Base-by-base conservation (phyloP, 768 basidiomycete species). In the Daedaleopsis nitida region DNA sequence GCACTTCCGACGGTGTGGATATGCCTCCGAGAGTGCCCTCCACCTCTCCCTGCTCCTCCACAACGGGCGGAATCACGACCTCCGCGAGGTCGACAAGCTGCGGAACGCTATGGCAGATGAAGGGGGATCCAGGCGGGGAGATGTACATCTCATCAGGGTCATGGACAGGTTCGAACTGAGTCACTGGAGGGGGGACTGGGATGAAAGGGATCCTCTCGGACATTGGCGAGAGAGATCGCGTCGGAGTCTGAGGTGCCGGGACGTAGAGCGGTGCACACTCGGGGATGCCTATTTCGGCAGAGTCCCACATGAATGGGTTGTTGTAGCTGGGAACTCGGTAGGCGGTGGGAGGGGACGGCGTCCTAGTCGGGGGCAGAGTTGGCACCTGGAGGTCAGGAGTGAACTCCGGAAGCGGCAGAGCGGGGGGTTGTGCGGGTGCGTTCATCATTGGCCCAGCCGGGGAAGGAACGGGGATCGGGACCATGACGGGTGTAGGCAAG, bases 51-150 rank as follows among this genome's bases (percentile, higher is more conserved):
- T 14, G 21, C 17, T 52, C 37, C 45, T 50, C 45, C 21, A 19
- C 43, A 21, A 38, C 43, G 14, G 14, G 47, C 21, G 47, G 21
- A 49, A 14, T 24, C 23, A 21, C n/a, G 5, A 24, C 49, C 42
- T 65, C 66, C n/a, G 58, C 64, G 5, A 67, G n/a, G 27, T 69
- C 67, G 10, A 68, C 65, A 35, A 66, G 64, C 4, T 19, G 43
- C 13, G 35, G 34, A 4, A 42, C 39, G 17, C 10, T 12, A 12
- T 42, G 5, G 11, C 4, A 2, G 13, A 13, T 17, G 39, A 5
- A 12, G 5, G 39, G 39, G 13, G 11, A 3, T 3, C 11, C 39
- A 3, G 13, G 11, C 39, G 39, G 11, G 39, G 13, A 10, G 39
- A 2, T 10, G 17, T 13, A 42, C 13, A 42, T 42, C 13, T 42